Evolutionary conservation across 805 yeast species (phyloP).

Genomic region (Brettanomyces custersianus): DNA sequence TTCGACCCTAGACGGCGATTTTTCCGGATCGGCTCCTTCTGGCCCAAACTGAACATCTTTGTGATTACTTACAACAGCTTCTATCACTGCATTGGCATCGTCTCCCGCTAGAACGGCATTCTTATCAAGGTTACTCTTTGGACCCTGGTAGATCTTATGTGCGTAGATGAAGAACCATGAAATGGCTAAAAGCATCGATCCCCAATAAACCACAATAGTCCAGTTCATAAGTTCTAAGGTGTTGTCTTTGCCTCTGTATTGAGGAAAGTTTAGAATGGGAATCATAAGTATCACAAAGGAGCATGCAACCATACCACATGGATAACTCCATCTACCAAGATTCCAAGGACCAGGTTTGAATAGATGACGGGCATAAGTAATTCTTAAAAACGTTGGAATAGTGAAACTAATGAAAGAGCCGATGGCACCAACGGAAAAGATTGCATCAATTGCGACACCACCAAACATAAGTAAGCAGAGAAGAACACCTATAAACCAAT

Average conservation of each 20-base stretch:
- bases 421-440: conserved; percentile 65
- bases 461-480: conserved; percentile 51
- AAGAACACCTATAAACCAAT: conserved; percentile 44
- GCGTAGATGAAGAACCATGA: conserved; percentile 44
- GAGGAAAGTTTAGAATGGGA: conserved; percentile 52
- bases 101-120: conserved; percentile 22
- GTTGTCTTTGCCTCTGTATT: conserved; percentile 29
- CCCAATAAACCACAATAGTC: conserved; percentile 53
- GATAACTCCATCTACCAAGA: conserved; percentile 41
- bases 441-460: conserved; percentile 60
- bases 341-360: conserved; percentile 60
- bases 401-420: conserved; percentile 57
- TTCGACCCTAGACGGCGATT: neutral
- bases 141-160: conserved; percentile 52
- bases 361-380: conserved; percentile 40
- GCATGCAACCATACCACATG: conserved; percentile 36
- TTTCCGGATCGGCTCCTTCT: neutral
- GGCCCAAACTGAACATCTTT: conserved; percentile 1
- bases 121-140: conserved; percentile 41
- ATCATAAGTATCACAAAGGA: conserved; percentile 46
- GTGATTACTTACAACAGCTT: conserved; percentile 8
- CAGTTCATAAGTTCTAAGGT: conserved; percentile 44
- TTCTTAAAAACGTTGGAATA: conserved; percentile 49
- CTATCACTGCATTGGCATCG: conserved; percentile 13
- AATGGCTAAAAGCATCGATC: conserved; percentile 41